Conservation (phyloP, 2,329 filamentous ascomycete species). For the Pseudomassariella vexata region DNA sequence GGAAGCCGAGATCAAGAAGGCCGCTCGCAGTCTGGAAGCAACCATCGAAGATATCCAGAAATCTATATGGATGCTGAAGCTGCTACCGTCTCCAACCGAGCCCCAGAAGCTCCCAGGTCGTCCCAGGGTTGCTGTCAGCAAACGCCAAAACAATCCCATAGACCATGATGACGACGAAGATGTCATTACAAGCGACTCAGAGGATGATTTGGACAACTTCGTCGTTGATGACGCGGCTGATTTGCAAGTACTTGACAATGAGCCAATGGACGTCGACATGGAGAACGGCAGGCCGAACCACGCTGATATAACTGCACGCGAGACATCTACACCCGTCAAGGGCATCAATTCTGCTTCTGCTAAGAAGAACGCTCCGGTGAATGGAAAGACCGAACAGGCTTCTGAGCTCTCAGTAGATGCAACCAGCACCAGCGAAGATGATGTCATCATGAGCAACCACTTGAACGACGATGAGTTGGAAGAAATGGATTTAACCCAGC, state of each 20-base stretch:
- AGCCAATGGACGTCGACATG: not conserved
- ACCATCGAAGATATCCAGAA: constrained; percentile 58
- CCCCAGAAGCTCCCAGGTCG: constrained; percentile 28
- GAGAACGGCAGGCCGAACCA: constrained; percentile 2
- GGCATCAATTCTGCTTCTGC: no score
- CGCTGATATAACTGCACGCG: no score
- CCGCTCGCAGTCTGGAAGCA: constrained; percentile 55
- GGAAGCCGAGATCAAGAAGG: constrained; percentile 43
- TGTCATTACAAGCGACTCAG: constrained; percentile 43
- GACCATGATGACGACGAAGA: constrained; percentile 38
- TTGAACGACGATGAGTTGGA: no score
- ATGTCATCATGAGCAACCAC: no score
- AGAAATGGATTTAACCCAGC: no score
- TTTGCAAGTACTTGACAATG: constrained; percentile 2
- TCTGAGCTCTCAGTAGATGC: no score
- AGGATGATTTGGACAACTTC: constrained; percentile 42
- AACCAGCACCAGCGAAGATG: no score
- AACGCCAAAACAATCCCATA: constrained; percentile 17
- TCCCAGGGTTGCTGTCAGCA: constrained; percentile 17
- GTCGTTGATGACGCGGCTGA: constrained; percentile 34
- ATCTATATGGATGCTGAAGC: constrained; percentile 41
- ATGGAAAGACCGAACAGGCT: no score
- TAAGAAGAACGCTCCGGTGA: no score
- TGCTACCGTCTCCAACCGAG: constrained; percentile 35
- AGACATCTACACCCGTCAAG: no score